Base-by-base conservation (phyloP, 345 rosid species). In the Theobroma cacao region DNA sequence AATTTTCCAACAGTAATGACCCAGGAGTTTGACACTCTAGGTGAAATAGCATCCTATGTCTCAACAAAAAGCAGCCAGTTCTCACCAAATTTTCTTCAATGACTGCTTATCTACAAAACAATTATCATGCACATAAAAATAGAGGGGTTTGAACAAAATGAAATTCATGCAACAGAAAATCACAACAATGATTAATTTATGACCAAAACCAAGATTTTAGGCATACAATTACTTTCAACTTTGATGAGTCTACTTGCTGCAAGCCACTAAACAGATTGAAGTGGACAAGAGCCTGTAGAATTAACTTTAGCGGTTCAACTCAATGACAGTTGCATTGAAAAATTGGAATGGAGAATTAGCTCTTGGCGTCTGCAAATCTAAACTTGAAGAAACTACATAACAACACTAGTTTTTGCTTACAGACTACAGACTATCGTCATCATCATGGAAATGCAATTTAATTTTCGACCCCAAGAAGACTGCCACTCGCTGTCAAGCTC, bases 291-390 rank as follows among this genome's bases (percentile, higher is more conserved):
- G 7, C 26, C 47, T 41, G 13, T 28, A 1, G 34, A 4, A 47
- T 9, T 69, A 50, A 34, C 52, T 48, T 56, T 38, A 56, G n/a
- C 18, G 41, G 50, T 48, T 68, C 36, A 48, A 36, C n/a, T 47
- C 59, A 48, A 31, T 34, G 3, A 69, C 30, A 65, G 43, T 55
- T 36, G 48, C 62, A 14, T 43, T 43, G 80, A 20, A 65, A 72
- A 64, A 33, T 72, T 50, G 77, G 66, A 33, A 9, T 63, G 45
- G 34, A 72, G 17, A 47, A 52, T 60, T 61, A 69, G 59, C 79
- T 75, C 33, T 52, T 58, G 22, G 55, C 62, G 50, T 50, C 78
- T 71, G 74, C 61, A 73, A 40, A 15, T 53, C 82, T 30, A 26
- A 53, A 72, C 20, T 12, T n/a, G 36, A 56, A 77, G 22, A 61